Evolutionary conservation across 805 yeast genomes (phyloP).

Genomic region (Yamadazyma kitorensis): DNA sequence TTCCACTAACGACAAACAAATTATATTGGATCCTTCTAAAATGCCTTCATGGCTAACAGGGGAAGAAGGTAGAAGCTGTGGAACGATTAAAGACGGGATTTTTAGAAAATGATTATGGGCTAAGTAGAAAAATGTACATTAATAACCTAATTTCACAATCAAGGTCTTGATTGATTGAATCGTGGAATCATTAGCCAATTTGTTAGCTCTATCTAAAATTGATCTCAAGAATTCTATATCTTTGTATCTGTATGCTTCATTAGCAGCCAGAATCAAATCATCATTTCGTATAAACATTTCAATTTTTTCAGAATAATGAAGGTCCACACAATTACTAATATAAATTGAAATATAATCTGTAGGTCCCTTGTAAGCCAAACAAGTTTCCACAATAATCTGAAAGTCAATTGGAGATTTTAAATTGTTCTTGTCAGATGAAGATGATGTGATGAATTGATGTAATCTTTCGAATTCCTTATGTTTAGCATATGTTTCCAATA

Average conservation of each 20-base stretch:
- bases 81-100: conserved; percentile 28
- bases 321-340: conserved; percentile 48
- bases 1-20: conserved; percentile 22
- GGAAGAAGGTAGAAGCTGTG: conserved; percentile 58
- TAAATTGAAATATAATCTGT: conserved; percentile 58
- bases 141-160: conserved; percentile 27
- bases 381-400: conserved; percentile 56
- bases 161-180: conserved; percentile 17
- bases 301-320: conserved; percentile 45
- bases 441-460: conserved; percentile 26
- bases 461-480: conserved; percentile 32
- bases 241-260: conserved; percentile 44
- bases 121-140: conserved; percentile 3
- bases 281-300: conserved; percentile 52
- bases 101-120: not conserved
- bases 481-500: conserved; percentile 26
- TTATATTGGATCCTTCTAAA: conserved; percentile 48
- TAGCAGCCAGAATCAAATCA: conserved; percentile 49
- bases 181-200: conserved; percentile 12
- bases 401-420: conserved; percentile 70
- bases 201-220: conserved; percentile 20
- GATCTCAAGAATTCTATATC: conserved; percentile 33
- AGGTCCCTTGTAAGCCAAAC: conserved; percentile 50
- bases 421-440: conserved; percentile 20
- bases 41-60: conserved; percentile 81